A percentile compares a stretch with the other conserved stretches of the same genome.
Conservation (phyloP, 345 rosid species). For the Limnanthes douglasii region DNA sequence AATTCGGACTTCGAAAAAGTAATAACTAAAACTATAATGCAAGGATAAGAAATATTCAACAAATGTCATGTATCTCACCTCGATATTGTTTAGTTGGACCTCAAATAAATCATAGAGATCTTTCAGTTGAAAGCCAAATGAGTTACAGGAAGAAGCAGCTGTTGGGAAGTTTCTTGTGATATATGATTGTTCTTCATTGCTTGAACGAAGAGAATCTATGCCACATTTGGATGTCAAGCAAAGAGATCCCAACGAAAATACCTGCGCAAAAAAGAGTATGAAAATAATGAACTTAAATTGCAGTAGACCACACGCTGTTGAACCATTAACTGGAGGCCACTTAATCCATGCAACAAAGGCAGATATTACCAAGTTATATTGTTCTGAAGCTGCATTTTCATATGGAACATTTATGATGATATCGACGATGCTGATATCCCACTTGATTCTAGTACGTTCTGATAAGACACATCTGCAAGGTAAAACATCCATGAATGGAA, state of each 20-base stretch:
- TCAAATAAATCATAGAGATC: slow-evolving; percentile 46
- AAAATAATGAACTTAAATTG: slow-evolving; percentile 4
- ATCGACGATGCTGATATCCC: slow-evolving; percentile 41
- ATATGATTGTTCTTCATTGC: slow-evolving; percentile 17
- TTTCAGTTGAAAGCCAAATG: slow-evolving; percentile 19
- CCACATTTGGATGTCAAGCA: slow-evolving; percentile 20
- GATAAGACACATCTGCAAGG: slow-evolving; percentile 55
- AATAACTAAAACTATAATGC: no score
- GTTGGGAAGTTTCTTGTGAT: slow-evolving; percentile 15
- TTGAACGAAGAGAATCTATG: slow-evolving; percentile 17
- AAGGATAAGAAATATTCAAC: background rate
- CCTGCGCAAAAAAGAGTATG: slow-evolving; percentile 23
- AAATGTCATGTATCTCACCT: slow-evolving; percentile 25
- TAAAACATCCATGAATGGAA: slow-evolving; percentile 1
- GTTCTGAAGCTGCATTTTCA: slow-evolving; percentile 24
- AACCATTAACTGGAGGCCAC: no score
- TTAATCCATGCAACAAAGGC: no score
- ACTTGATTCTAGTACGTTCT: slow-evolving; percentile 35
- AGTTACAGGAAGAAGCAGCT: slow-evolving; percentile 12
- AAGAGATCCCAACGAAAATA: slow-evolving; percentile 33
- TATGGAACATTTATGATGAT: slow-evolving; percentile 37
- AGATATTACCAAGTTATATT: slow-evolving; percentile 58
- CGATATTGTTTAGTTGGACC: slow-evolving; percentile 35
- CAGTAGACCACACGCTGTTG: no score
- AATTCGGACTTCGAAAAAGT: slow-evolving; percentile 3